Evolutionary conservation across 805 yeast genomes (phyloP), one percentile per base, ranked within the genome.

Genomic region (Candida lessepsii): DNA sequence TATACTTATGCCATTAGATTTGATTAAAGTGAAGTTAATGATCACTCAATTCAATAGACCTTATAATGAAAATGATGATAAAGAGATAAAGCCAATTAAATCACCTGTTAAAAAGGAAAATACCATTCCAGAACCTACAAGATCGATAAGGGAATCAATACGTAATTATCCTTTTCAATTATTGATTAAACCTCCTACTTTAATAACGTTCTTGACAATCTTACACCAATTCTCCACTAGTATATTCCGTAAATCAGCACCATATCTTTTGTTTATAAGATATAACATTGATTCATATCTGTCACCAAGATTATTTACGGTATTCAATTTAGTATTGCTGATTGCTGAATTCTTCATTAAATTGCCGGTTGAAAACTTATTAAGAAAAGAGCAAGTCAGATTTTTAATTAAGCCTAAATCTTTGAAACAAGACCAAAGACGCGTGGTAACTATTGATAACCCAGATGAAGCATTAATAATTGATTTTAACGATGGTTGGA

Each of bases 351-450:
- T 91, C 28, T 77, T 83, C 45, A 71, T 89, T 41, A 82, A 81
- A 56, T 68, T 93, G 46, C 99, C 99, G 2, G 74, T 89, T 37
- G 99, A 91, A 54, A 89, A 95, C 10, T 60, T 91, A 29, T 73
- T 87, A 44, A 72, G 95, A 45, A 79, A 96, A 48, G 89, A 91
- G 11, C 97, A 91, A 57, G 78, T 88, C 8, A 68, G 78, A 40
- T 80, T 78, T 53, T 68, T 88, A 45, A 50, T 83, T 16, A 57
- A 60, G 37, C 62, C 64, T 7, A 68, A 67, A 48, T 39, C 60
- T 4, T n/a, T 40, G 5, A 49, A 52, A 17, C 64, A 61, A 15
- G 79, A 76, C 35, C 58, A 55, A 23, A 45, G 44, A 44, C 45
- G 63, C 18, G 56, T 69, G 56, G 41, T 65, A 66, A 73, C 76